A percentile compares a stretch with the other conserved stretches of the same genome.
phyloP scores from a whole-genome alignment of 1,139 yeast genomes.

The Spathaspora jeffriesii region DNA sequence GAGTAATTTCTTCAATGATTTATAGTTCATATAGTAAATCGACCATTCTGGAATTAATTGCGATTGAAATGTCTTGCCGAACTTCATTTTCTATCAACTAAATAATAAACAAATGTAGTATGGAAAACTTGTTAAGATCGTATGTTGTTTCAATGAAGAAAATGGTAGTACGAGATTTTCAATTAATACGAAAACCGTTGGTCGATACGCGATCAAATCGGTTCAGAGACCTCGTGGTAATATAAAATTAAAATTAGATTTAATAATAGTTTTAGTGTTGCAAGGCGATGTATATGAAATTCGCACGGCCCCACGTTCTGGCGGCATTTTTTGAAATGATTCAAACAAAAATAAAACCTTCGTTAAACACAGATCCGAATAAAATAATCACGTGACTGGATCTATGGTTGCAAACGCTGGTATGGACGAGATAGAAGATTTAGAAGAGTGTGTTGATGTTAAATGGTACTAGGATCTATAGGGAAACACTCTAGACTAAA shows the following conservation, averaged over 20 bases:
- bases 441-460: not conserved
- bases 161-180: not conserved
- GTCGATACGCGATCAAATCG: not conserved
- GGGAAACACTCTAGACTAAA: too few relatives aligned
- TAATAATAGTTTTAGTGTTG: too few relatives aligned
- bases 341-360: too few relatives aligned
- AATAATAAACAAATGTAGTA: not conserved
- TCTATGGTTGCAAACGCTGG: not conserved
- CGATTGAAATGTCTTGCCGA: slow-evolving; percentile 75
- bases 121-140: not conserved
- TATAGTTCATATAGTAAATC: slow-evolving; percentile 81
- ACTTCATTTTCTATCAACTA: slow-evolving; percentile 55
- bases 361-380: too few relatives aligned
- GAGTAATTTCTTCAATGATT: slow-evolving; percentile 78
- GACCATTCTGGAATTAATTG: slow-evolving; percentile 96
- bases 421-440: too few relatives aligned
- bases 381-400: not conserved
- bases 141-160: not conserved
- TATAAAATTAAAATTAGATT: not conserved
- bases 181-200: not conserved
- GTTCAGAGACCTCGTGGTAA: not conserved
- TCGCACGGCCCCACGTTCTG: not conserved
- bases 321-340: not conserved
- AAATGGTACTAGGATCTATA: too few relatives aligned
- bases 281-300: not conserved